Conservation (phyloP, 75 land plant genomes). For the Pinus albicaulis region DNA sequence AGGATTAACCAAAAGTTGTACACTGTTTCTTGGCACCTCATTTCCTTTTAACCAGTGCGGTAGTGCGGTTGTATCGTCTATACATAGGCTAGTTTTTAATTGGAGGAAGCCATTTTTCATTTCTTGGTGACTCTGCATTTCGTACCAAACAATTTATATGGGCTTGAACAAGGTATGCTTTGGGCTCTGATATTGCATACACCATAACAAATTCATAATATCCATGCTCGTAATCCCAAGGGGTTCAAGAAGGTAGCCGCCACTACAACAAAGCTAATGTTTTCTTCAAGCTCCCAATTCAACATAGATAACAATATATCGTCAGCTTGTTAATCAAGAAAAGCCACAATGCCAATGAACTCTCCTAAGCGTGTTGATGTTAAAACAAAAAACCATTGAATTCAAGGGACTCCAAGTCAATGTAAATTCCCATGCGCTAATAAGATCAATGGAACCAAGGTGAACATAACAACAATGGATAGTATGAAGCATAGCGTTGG, state of each 20-base stretch:
- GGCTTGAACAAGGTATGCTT: too few species aligned
- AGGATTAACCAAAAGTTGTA: too few species aligned
- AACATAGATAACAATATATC: constrained; percentile 1
- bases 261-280: neutral
- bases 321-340: neutral
- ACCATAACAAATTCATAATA: too few species aligned
- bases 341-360: neutral
- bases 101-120: neutral
- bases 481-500: constrained; percentile 4
- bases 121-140: neutral
- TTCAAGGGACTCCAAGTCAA: constrained; percentile 39
- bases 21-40: too few species aligned
- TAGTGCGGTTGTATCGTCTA: neutral
- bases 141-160: too few species aligned
- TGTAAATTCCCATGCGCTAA: constrained; percentile 41
- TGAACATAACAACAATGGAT: constrained; percentile 14
- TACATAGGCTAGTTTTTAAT: neutral
- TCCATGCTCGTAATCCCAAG: too few species aligned
- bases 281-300: neutral
- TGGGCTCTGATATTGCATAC: too few species aligned
- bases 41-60: too few species aligned
- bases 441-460: constrained; percentile 56
- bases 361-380: neutral
- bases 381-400: neutral
- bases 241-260: neutral